These are phyloP conservation scores for Ballota nigra DNA, from an alignment of 257 asterid species.

Conservation along the genomic window DNA sequence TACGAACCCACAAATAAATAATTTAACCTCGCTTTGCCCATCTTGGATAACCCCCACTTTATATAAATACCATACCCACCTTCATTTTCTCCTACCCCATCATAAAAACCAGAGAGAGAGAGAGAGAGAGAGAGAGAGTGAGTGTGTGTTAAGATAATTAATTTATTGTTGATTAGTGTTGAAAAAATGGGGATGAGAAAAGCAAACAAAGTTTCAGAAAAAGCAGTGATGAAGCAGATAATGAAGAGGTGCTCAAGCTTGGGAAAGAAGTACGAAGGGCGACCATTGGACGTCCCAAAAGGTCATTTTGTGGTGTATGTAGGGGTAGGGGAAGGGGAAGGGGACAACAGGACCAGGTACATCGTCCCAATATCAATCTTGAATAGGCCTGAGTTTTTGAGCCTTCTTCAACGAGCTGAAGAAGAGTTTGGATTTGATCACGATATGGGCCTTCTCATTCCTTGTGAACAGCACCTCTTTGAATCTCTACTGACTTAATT, in stretches of 20 bases:
- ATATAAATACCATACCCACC: constrained; percentile 26
- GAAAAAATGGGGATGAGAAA: constrained; percentile 38
- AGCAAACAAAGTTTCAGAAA: constrained; percentile 48
- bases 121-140: background rate
- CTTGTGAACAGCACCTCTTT: constrained; percentile 48
- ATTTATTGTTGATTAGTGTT: no score
- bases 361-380: constrained; percentile 49
- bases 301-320: constrained; percentile 65
- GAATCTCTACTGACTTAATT: constrained; percentile 18
- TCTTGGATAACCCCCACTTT: constrained; percentile 14
- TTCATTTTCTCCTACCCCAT: constrained; percentile 33
- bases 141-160: background rate
- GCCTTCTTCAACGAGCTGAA: constrained; percentile 45
- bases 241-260: constrained; percentile 54
- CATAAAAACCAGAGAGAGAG: background rate
- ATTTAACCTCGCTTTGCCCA: background rate
- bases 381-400: constrained; percentile 36
- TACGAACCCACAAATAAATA: background rate
- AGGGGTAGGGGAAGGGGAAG: no score
- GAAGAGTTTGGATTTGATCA: constrained; percentile 66
- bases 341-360: constrained; percentile 43
- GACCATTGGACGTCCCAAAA: constrained; percentile 53
- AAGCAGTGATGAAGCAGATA: constrained; percentile 50
- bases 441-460: constrained; percentile 53
- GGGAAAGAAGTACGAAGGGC: constrained; percentile 38